Evolutionary conservation across 352 stramenopile species (phyloP), one percentile per base, ranked within the genome.

Genomic region (Globisporangium yorkense): DNA sequence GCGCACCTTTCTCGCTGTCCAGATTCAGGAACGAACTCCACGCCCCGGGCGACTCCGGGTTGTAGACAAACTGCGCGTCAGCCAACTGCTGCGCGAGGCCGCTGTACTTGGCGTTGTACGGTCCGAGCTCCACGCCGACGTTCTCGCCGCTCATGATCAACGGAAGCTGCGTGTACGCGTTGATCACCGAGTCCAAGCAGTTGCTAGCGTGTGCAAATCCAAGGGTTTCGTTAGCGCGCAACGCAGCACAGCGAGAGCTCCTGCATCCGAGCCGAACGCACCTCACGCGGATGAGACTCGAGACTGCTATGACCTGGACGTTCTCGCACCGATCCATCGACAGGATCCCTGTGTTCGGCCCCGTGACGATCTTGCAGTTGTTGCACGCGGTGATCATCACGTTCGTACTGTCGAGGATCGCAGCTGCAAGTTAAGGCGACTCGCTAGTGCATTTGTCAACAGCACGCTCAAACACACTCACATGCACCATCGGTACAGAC

Each of bases 41-140:
- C 16, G 61, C 67, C 15, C 84, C 84, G 35, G 68, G 46, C 0
- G 71, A 84, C 43, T 89, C 74, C 2, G 72, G 29, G 50, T 77
- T 59, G 31, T 57, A 86, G 8, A 68, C 54, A 51, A 96, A 80
- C 20, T 76, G 64, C 2, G 75, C 59, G 2, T 61, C 67, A 2
- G 60, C 57, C 49, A 96, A 55, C 57, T 96, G 81, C 47, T 96
- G 83, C 40, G 75, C 79, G 20, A 98, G 78, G 10, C 84, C 81
- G 4, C 94, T 79, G 69, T 98, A 98, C 69, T 94, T 97, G 51
- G 90, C 90, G 68, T 98, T 98, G 86, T 98, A 98, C 2, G 96
- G 96, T 16, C 93, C 96, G 51, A 99, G 86, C 58, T 96, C 80
- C 59, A 97, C 96, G 27, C 82, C 92, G 2, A 97, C 81, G 74